Conservation (phyloP, 768 basidiomycete species). For the Suillus bovinus region DNA sequence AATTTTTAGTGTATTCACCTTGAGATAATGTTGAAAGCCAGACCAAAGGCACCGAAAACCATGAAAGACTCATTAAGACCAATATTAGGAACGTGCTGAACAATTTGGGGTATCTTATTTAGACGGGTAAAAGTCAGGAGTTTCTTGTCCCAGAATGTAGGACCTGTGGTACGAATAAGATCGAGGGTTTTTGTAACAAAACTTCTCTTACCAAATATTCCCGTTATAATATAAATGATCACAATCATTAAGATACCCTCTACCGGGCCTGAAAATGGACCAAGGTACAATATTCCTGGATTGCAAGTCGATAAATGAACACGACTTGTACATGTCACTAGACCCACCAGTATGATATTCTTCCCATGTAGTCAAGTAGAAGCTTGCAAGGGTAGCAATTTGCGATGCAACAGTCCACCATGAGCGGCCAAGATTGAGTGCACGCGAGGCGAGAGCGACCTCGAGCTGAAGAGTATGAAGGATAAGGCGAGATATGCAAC, state of each 20-base stretch:
- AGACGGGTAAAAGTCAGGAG: slow-evolving; percentile 60
- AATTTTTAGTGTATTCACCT: slow-evolving; percentile 41
- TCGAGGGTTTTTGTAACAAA: neutral
- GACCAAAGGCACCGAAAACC: slow-evolving; percentile 67
- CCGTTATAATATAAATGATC: slow-evolving; percentile 74
- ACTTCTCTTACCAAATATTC: slow-evolving; percentile 58
- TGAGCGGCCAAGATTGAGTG: slow-evolving; percentile 87
- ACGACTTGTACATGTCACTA: neutral
- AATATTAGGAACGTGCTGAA: slow-evolving; percentile 57
- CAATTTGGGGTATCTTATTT: slow-evolving; percentile 49
- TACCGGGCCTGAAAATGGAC: slow-evolving; percentile 92
- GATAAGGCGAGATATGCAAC: slow-evolving; percentile 5
- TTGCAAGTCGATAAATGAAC: neutral
- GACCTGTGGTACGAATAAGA: slow-evolving; percentile 45
- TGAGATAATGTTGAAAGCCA: slow-evolving; percentile 78
- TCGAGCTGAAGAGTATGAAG: slow-evolving; percentile 61
- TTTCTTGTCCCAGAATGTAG: slow-evolving; percentile 78
- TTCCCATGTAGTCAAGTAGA: slow-evolving; percentile 78
- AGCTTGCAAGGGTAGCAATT: slow-evolving; percentile 63
- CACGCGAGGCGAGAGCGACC: slow-evolving; percentile 76
- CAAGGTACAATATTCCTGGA: slow-evolving; percentile 84
- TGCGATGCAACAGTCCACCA: slow-evolving; percentile 98
- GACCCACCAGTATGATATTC: slow-evolving; percentile 82
- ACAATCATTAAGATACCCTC: slow-evolving; percentile 93
- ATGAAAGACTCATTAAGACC: slow-evolving; percentile 88